A percentile compares a stretch with the other conserved stretches of the same genome.
Evolutionary conservation across 1,139 yeast species (phyloP).

Genomic region (Saccharomycopsis crataegensis): DNA sequence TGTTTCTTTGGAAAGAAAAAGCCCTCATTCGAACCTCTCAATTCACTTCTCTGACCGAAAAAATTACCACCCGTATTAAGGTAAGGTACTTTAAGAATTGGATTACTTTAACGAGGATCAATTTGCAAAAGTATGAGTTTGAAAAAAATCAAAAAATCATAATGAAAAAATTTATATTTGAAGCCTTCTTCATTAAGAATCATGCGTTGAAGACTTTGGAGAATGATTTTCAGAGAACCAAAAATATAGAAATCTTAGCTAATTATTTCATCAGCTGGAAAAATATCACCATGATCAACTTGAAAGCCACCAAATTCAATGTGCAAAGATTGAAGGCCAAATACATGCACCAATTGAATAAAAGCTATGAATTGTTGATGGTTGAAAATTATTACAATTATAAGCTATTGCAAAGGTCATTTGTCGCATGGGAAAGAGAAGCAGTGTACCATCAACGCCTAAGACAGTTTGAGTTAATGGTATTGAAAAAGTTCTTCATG

Average conservation of each 20-base stretch:
- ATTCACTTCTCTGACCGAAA: background rate
- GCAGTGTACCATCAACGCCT: background rate
- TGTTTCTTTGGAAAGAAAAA: conserved; percentile 11
- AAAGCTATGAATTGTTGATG: conserved; percentile 5
- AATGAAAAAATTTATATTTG: conserved; percentile 6
- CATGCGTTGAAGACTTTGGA: background rate
- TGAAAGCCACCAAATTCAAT: conserved; percentile 3
- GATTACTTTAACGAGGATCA: conserved; percentile 3
- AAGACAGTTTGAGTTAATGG: background rate
- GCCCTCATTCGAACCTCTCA: background rate
- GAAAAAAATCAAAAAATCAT: conserved; percentile 5
- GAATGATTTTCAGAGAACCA: background rate
- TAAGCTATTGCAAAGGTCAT: conserved; percentile 1
- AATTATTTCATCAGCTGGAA: conserved; percentile 9
- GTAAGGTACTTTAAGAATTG: conserved; percentile 9
- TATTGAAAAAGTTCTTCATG: conserved; percentile 1
- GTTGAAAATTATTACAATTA: conserved; percentile 6
- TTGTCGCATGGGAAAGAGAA: conserved; percentile 5
- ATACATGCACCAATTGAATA: conserved; percentile 3
- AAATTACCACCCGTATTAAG: background rate
- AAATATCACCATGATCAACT: background rate
- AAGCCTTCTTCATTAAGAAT: background rate
- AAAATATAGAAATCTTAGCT: background rate
- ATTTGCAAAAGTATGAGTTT: conserved; percentile 1
- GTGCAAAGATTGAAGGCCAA: background rate